Base-by-base conservation (phyloP, 2,329 filamentous ascomycete genomes). In the Fusarium albidum region DNA sequence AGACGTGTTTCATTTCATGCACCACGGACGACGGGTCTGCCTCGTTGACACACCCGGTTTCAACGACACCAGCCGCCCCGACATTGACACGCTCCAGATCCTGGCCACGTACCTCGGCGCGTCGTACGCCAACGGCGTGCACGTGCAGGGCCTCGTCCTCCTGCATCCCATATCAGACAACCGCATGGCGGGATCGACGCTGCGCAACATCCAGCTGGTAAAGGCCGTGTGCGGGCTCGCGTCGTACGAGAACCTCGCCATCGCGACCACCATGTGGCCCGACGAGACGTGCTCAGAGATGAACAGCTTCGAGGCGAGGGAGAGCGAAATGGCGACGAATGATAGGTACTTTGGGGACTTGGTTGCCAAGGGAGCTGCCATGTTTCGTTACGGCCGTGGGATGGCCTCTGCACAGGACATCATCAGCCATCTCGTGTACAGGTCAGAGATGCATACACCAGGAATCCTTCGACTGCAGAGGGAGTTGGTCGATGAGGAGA, bases 231-330 rank as follows among this genome's bases (percentile, higher is more conserved):
- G 27, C 9, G 57, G 42, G n/a, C 42, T 17, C 9, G 8, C 10
- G 4, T 49, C 25, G 0, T 40, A 46, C n/a, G 13, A 12, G 1
- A 51, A 55, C 13, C 31, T 59, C 13, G 54, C 38, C 3, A 35
- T 60, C 14, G 37, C 42, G 2, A 58, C 51, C 6, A 60, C 57
- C 2, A 55, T 60, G 55, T 60, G 55, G 57, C 51, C 55, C 1
- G 40, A 55, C 9, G 10, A 18, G 15, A 21, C 15, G 5, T 7
- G 29, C 14, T 5, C 4, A 2, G 32, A 42, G 17, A 33, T 3
- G 1, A 41, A 6, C 1, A 12, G 14, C 5, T 17, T 51, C 13
- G 9, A 39, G 9, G 13, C 44, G 4, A 31, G 56, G 25, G 56
- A 59, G 10, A n/a, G 12, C 3, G 39, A 56, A 9, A 15, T 58